Percentiles rank a stretch among this genome's conserved stretches.
Evolutionary conservation across 768 basidiomycete genomes (phyloP).

Genomic region (Calocybe cyanea): DNA sequence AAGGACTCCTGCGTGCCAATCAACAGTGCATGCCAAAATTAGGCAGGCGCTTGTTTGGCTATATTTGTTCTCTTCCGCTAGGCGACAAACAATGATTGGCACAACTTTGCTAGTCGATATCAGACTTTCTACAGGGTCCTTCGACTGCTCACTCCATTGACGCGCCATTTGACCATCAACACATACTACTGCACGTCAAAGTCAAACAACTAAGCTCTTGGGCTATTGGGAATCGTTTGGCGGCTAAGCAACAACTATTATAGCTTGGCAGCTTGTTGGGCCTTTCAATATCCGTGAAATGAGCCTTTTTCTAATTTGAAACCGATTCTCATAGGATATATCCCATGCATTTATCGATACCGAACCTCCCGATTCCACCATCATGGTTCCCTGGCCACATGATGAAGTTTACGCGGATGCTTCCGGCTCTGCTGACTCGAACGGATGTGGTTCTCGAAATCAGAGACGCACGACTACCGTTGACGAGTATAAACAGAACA

Average conservation of each 20-base stretch:
- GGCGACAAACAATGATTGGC: neutral
- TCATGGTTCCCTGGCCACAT: slow-evolving; percentile 98
- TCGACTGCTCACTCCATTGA: no score
- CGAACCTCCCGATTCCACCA: slow-evolving; percentile 60
- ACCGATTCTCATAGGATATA: slow-evolving; percentile 18
- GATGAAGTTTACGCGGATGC: slow-evolving; percentile 76
- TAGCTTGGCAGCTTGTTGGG: no score
- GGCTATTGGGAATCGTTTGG: no score
- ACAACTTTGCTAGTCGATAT: no score
- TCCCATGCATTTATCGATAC: slow-evolving; percentile 34
- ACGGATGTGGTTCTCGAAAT: slow-evolving; percentile 94
- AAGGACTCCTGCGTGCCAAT: slow-evolving; percentile 2
- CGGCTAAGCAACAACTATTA: no score
- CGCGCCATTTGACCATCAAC: no score
- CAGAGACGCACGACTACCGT: slow-evolving; percentile 86
- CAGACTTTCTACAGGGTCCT: no score
- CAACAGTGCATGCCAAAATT: slow-evolving; percentile 10
- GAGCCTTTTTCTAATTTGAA: no score
- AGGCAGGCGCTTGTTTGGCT: slow-evolving; percentile 10
- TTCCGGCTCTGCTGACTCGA: slow-evolving; percentile 72
- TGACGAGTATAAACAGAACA: slow-evolving; percentile 89
- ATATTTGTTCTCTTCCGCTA: neutral
- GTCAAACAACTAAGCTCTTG: no score
- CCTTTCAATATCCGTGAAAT: no score
- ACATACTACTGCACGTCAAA: no score